A percentile compares a stretch with the other conserved stretches of the same genome.
Evolutionary conservation across 179 eudicot species (phyloP).

Genomic region (Spinacia oleracea): DNA sequence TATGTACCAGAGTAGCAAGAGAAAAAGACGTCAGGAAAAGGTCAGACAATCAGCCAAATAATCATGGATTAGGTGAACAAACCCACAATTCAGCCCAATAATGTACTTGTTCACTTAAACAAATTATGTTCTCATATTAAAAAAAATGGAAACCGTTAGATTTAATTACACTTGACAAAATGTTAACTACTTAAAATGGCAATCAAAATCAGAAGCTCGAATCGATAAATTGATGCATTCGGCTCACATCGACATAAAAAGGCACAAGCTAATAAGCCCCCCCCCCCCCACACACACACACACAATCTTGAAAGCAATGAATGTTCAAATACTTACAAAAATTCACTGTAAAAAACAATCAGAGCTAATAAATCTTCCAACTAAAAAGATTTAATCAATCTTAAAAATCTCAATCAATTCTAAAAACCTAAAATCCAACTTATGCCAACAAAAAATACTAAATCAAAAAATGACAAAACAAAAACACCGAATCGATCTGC

Average conservation of each 20-base stretch:
- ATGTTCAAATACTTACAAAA: neutral
- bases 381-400: neutral
- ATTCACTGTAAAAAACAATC: neutral
- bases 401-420: no score
- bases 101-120: neutral
- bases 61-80: neutral
- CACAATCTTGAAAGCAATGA: neutral
- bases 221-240: no score
- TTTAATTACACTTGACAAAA: neutral
- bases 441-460: neutral
- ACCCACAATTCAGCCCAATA: neutral
- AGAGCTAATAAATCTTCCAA: neutral
- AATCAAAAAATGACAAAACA: no score
- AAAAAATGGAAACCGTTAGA: no score
- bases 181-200: neutral
- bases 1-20: neutral
- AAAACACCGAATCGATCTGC: neutral
- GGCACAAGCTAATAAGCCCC: neutral
- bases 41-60: neutral
- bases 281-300: neutral
- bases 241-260: neutral
- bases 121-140: neutral
- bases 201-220: neutral
- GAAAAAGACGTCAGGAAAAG: neutral
- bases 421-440: neutral